Evolutionary conservation across 768 basidiomycete species (phyloP).

Genomic region (Suillus variegatus): DNA sequence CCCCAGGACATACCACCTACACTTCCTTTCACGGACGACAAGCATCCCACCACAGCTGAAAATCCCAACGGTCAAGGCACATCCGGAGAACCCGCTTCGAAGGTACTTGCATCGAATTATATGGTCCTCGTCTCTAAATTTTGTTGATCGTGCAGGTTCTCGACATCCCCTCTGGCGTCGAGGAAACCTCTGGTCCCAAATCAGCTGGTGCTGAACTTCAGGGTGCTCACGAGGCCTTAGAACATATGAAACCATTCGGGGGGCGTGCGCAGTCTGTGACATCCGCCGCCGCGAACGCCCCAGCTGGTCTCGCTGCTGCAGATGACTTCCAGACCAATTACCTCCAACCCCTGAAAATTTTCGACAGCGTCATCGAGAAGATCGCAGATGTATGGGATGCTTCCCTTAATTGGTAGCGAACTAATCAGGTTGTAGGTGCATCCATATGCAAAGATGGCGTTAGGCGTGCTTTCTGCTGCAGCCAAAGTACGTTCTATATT

Average conservation of each 20-base stretch:
- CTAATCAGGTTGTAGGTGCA: constrained; percentile 1
- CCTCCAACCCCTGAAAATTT: constrained; percentile 5
- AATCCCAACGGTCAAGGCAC: too few species aligned
- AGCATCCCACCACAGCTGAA: too few species aligned
- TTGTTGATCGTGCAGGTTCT: neutral
- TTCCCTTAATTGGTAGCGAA: neutral
- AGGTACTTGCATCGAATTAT: too few species aligned
- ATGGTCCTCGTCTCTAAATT: neutral
- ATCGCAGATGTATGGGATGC: neutral
- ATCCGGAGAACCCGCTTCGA: too few species aligned
- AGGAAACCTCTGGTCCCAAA: neutral
- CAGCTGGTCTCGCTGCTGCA: neutral
- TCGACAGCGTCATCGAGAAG: neutral
- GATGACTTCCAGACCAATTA: constrained; percentile 2
- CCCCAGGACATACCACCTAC: neutral
- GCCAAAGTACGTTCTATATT: neutral
- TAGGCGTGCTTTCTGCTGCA: constrained; percentile 1
- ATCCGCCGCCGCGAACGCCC: neutral
- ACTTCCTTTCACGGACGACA: too few species aligned
- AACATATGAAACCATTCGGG: neutral
- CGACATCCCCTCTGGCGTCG: neutral
- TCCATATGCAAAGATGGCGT: constrained; percentile 10
- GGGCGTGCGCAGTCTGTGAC: neutral
- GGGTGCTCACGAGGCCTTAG: neutral
- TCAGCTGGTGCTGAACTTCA: neutral